A percentile compares a stretch with the other conserved stretches of the same genome.
phyloP scores from a whole-genome alignment of 352 stramenopile species.

The Phytophthora podocarpi region DNA sequence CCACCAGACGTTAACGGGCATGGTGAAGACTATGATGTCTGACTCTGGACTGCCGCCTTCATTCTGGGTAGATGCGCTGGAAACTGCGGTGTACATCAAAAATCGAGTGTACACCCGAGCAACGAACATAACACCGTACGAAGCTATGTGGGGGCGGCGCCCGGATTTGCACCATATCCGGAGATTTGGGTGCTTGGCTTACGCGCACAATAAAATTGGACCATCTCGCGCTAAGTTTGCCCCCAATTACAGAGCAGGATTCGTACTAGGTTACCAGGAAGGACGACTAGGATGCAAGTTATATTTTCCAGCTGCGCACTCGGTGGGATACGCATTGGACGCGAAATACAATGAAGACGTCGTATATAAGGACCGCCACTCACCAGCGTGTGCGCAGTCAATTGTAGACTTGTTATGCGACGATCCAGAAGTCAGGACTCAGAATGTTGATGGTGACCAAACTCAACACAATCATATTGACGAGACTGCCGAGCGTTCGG shows the following conservation, averaged over 20 bases:
- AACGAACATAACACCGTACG: neutral
- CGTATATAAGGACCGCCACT: constrained; percentile 5
- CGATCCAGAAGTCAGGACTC: too few relatives aligned
- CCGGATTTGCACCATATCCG: constrained; percentile 2
- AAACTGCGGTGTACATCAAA: neutral
- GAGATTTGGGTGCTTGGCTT: neutral
- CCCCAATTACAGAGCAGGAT: neutral
- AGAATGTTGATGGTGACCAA: too few relatives aligned
- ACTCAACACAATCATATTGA: too few relatives aligned
- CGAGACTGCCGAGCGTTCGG: too few relatives aligned
- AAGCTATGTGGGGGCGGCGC: neutral
- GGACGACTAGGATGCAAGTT: neutral
- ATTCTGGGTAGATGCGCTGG: neutral
- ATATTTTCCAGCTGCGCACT: neutral
- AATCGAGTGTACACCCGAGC: neutral
- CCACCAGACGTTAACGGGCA: neutral
- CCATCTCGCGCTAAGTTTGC: neutral
- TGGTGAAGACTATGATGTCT: constrained; percentile 7
- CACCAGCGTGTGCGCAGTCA: too few relatives aligned
- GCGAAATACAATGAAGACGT: constrained; percentile 1
- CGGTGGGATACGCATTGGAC: neutral
- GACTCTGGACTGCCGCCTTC: neutral
- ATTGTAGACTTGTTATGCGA: too few relatives aligned
- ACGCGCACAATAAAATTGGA: neutral
- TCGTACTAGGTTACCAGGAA: constrained; percentile 1